phyloP scores from a whole-genome alignment of 495 filamentous ascomycete genomes.

The Talaromyces stipitatus region DNA sequence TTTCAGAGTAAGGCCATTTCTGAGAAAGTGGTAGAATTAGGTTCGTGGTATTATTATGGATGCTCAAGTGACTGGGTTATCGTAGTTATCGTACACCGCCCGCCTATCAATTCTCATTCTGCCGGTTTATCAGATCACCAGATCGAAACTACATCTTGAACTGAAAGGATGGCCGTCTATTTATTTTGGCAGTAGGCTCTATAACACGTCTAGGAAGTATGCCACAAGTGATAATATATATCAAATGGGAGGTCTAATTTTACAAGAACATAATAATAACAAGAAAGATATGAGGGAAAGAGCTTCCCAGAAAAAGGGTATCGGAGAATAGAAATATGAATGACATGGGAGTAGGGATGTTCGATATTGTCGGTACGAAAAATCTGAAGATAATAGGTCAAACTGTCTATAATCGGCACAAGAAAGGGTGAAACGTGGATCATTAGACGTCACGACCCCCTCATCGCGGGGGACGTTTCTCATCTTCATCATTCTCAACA shows the following conservation, averaged over 20 bases:
- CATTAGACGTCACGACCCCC: neutral
- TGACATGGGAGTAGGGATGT: neutral
- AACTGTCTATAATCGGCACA: neutral
- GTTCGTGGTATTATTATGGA: neutral
- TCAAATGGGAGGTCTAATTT: neutral
- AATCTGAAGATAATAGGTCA: neutral
- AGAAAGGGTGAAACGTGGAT: neutral
- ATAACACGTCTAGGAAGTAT: neutral
- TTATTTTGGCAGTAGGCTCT: neutral
- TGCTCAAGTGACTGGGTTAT: neutral
- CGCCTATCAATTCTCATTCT: neutral
- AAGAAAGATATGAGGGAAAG: neutral
- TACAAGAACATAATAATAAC: neutral
- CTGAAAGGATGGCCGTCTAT: neutral
- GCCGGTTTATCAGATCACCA: neutral
- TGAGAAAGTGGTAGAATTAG: neutral
- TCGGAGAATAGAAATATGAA: neutral
- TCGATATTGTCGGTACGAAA: too few species aligned
- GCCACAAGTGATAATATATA: neutral
- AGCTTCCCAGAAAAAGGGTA: neutral
- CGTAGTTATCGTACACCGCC: constrained; percentile 3
- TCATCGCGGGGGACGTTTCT: neutral
- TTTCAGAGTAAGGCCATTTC: neutral
- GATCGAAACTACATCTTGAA: too few species aligned
- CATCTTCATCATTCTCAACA: neutral